Evolutionary conservation across 2,329 filamentous ascomycete species (phyloP).

Genomic region (Byssoonygena ceratinophila): DNA sequence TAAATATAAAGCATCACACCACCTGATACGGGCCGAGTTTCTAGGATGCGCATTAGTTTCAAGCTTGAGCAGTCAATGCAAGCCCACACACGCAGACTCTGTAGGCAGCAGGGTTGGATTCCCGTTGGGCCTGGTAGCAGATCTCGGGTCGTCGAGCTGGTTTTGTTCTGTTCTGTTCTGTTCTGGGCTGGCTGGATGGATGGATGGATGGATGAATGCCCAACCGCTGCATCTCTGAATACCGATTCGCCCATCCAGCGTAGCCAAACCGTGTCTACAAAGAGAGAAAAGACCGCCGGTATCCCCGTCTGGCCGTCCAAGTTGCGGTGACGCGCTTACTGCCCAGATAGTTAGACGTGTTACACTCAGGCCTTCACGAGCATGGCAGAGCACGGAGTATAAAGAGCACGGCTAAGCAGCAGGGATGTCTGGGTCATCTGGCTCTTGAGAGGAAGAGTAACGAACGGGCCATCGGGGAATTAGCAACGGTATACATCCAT

Average conservation of each 20-base stretch:
- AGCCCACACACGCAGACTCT: too few species aligned
- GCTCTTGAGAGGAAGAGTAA: background rate
- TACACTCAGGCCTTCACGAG: constrained; percentile 5
- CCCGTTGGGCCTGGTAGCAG: too few species aligned
- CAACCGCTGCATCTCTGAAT: background rate
- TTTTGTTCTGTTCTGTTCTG: too few species aligned
- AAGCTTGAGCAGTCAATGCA: too few species aligned
- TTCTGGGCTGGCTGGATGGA: too few species aligned
- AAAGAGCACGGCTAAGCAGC: background rate
- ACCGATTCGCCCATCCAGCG: background rate
- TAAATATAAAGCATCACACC: background rate
- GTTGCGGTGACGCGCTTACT: constrained; percentile 7
- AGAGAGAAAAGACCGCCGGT: background rate
- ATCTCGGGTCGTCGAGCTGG: too few species aligned
- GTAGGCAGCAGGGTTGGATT: too few species aligned
- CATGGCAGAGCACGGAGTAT: background rate
- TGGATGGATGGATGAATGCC: constrained; percentile 9
- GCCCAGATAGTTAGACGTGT: constrained; percentile 5
- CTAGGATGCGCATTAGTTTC: too few species aligned
- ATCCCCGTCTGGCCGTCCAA: constrained; percentile 11
- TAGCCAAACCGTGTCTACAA: constrained; percentile 1
- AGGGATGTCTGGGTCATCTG: constrained; percentile 1
- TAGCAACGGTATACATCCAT: too few species aligned
- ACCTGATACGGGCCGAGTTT: too few species aligned
- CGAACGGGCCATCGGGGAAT: background rate